Percentiles rank a stretch among this genome's conserved stretches.
Conservation (phyloP, 192 early-diverging fungal species). For the Entrophospora sp. region DNA sequence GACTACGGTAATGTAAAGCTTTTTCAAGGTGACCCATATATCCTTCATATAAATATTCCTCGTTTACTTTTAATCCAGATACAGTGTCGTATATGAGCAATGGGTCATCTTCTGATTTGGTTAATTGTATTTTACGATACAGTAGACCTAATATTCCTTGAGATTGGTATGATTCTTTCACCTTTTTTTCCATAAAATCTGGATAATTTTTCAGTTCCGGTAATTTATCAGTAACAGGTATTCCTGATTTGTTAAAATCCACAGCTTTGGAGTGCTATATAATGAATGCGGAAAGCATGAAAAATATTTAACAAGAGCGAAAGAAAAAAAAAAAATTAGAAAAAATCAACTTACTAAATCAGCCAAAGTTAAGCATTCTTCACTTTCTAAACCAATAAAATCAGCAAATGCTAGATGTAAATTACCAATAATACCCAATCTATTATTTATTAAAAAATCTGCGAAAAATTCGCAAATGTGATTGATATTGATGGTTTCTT, state of each 20-base stretch:
- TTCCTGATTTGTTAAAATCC: slow-evolving; percentile 11
- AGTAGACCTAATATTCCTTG: neutral
- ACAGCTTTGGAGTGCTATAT: slow-evolving; percentile 10
- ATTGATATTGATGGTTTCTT: slow-evolving; percentile 32
- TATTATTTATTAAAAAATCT: slow-evolving; percentile 51
- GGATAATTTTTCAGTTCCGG: neutral
- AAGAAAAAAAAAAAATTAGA: neutral
- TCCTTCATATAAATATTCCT: neutral
- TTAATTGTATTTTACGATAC: neutral
- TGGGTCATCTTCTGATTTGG: neutral
- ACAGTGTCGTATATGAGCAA: neutral
- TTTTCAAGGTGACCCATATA: neutral
- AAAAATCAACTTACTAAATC: slow-evolving; percentile 25
- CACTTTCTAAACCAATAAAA: slow-evolving; percentile 33
- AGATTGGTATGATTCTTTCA: neutral
- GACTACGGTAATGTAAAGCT: neutral
- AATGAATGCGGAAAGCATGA: neutral
- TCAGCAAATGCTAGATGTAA: slow-evolving; percentile 59
- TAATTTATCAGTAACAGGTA: neutral
- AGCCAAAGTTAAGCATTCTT: slow-evolving; percentile 49
- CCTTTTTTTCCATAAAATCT: slow-evolving; percentile 13
- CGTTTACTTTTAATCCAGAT: neutral
- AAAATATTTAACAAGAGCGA: neutral
- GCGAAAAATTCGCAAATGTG: slow-evolving; percentile 55
- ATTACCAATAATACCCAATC: slow-evolving; percentile 59